Percentiles rank a stretch among this genome's conserved stretches.
These are phyloP conservation scores for Spathaspora sp. DNA, from an alignment of 805 yeast species.

Conservation along the genomic window DNA sequence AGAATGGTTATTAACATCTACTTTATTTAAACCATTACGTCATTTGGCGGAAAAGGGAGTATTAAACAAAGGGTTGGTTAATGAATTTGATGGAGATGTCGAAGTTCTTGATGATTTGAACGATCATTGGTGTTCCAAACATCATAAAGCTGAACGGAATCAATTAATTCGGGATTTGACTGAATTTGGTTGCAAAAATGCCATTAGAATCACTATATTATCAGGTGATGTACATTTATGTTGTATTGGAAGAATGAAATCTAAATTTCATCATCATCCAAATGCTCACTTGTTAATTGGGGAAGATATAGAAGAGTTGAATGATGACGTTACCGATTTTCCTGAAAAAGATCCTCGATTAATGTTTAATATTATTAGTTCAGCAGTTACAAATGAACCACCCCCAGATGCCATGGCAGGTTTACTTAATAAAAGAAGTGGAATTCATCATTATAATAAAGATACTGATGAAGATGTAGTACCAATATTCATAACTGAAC, in stretches of 20 bases:
- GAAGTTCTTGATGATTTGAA: constrained; percentile 90
- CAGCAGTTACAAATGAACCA: constrained; percentile 90
- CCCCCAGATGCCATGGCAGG: constrained; percentile 87
- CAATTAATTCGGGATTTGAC: constrained; percentile 56
- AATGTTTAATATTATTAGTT: constrained; percentile 79
- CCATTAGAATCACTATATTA: constrained; percentile 76
- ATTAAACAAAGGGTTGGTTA: constrained; percentile 69
- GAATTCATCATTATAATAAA: constrained; percentile 61
- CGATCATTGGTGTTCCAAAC: constrained; percentile 93
- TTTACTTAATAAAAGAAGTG: constrained; percentile 64
- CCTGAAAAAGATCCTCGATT: constrained; percentile 74
- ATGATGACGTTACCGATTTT: constrained; percentile 34
- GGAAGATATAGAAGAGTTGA: constrained; percentile 21
- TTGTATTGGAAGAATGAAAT: constrained; percentile 72
- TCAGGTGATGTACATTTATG: constrained; percentile 94
- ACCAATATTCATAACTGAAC: constrained; percentile 62
- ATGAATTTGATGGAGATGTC: constrained; percentile 88
- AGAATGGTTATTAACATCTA: constrained; percentile 67
- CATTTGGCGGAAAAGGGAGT: constrained; percentile 54
- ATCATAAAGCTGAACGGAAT: constrained; percentile 86
- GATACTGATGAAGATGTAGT: constrained; percentile 77
- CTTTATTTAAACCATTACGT: constrained; percentile 58
- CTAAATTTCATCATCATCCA: constrained; percentile 41
- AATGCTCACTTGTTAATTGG: constrained; percentile 18
- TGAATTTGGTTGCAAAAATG: constrained; percentile 59